Conservation (phyloP, 805 yeast species). For the Lachancea dasiensis region DNA sequence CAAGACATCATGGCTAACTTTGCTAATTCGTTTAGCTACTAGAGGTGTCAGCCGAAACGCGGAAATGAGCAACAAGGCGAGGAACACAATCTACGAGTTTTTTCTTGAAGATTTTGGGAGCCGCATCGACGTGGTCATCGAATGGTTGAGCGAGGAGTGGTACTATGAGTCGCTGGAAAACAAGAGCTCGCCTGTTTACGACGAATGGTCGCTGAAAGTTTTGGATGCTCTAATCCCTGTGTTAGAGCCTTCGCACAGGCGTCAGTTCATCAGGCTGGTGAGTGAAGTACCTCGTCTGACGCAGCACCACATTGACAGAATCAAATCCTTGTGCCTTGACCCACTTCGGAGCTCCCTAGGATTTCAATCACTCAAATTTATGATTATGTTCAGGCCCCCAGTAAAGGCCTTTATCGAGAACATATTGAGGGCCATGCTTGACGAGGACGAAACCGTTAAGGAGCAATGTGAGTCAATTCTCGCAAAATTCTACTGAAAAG, state of each 20-base stretch:
- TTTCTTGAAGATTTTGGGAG: constrained; percentile 66
- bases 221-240: constrained; percentile 80
- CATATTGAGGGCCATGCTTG: constrained; percentile 22
- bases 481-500: constrained; percentile 19
- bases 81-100: constrained; percentile 66
- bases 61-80: constrained; percentile 52
- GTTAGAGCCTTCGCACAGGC: constrained; percentile 73
- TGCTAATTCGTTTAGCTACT: constrained; percentile 72
- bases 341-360: constrained; percentile 81
- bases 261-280: constrained; percentile 71
- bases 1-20: constrained; percentile 67
- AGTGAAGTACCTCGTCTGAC: constrained; percentile 82
- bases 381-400: constrained; percentile 90
- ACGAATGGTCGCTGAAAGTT: constrained; percentile 62
- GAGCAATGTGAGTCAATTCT: constrained; percentile 27
- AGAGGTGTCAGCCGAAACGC: constrained; percentile 55
- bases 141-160: constrained; percentile 97
- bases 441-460: constrained; percentile 22
- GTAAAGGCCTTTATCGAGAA: constrained; percentile 39
- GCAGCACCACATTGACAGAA: constrained; percentile 51
- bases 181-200: constrained; percentile 42
- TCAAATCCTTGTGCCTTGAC: constrained; percentile 73
- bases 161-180: constrained; percentile 42
- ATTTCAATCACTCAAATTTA: constrained; percentile 70
- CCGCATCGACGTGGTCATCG: constrained; percentile 69